These are phyloP conservation scores for Aspergillus calidoustus DNA, from an alignment of 2,329 filamentous ascomycete species.

Conservation along the genomic window DNA sequence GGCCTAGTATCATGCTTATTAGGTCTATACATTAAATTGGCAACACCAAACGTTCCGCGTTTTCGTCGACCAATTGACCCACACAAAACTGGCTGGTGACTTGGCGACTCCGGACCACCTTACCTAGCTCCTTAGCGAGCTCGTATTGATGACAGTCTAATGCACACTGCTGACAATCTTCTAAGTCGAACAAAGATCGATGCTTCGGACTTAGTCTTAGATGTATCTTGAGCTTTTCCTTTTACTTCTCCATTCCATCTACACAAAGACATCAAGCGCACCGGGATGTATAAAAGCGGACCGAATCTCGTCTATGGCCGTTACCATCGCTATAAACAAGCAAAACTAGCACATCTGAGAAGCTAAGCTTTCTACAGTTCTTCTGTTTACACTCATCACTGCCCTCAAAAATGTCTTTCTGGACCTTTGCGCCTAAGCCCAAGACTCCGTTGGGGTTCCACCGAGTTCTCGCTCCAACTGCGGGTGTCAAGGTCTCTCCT, in stretches of 20 bases:
- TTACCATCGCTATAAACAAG: not conserved
- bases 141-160: slow-evolving; percentile 13
- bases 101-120: not conserved
- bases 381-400: not conserved
- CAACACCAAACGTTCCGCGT: not conserved
- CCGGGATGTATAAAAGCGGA: not conserved
- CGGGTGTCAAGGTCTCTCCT: slow-evolving; percentile 58
- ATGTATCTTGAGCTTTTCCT: not conserved
- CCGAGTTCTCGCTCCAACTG: slow-evolving; percentile 56
- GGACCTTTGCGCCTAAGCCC: slow-evolving; percentile 14
- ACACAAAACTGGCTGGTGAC: not conserved
- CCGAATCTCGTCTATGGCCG: not conserved
- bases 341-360: not conserved
- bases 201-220: not conserved
- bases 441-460: slow-evolving; percentile 53
- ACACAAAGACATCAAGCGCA: not conserved
- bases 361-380: not conserved
- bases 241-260: not conserved
- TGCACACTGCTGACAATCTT: slow-evolving; percentile 4
- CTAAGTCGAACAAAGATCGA: not conserved
- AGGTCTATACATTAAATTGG: not conserved
- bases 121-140: not conserved
- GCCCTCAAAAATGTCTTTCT: slow-evolving; percentile 10
- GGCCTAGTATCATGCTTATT: not conserved
- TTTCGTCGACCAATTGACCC: not conserved